phyloP scores from a whole-genome alignment of 164 flowering plant species.

The Echeveria elegans region DNA sequence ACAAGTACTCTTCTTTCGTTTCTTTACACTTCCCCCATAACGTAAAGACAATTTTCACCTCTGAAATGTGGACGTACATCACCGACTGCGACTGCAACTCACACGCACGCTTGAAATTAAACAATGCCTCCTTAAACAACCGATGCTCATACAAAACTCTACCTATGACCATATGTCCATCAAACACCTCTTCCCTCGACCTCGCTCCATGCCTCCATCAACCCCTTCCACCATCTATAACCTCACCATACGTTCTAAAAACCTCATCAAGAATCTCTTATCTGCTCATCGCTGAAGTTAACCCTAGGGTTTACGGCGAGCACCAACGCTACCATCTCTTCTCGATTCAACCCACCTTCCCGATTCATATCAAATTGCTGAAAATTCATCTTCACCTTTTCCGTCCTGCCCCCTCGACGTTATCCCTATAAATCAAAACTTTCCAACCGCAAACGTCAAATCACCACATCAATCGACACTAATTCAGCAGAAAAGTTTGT shows the following conservation, averaged over 20 bases:
- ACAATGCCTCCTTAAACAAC: constrained; percentile 72
- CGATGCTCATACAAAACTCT: constrained; percentile 82
- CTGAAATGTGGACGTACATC: constrained; percentile 95
- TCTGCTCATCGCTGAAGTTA: constrained; percentile 90
- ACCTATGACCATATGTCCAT: constrained; percentile 96
- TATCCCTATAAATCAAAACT: neutral
- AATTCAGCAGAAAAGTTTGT: neutral
- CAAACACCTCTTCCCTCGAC: constrained; percentile 85
- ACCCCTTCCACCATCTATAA: constrained; percentile 81
- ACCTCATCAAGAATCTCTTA: constrained; percentile 94
- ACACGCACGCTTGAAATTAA: constrained; percentile 82
- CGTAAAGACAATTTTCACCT: constrained; percentile 73
- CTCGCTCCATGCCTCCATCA: constrained; percentile 64
- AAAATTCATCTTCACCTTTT: constrained; percentile 89
- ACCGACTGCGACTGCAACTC: constrained; percentile 83
- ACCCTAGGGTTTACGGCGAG: constrained; percentile 97
- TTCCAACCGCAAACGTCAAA: neutral
- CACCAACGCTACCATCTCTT: constrained; percentile 90
- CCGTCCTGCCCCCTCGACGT: constrained; percentile 75
- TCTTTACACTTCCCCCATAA: constrained; percentile 49
- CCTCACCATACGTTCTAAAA: constrained; percentile 79
- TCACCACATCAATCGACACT: neutral
- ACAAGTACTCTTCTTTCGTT: constrained; percentile 68
- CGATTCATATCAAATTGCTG: constrained; percentile 69
- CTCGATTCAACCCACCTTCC: constrained; percentile 88